Base-by-base conservation (phyloP, 768 basidiomycete species). In the Trametes sanguinea region DNA sequence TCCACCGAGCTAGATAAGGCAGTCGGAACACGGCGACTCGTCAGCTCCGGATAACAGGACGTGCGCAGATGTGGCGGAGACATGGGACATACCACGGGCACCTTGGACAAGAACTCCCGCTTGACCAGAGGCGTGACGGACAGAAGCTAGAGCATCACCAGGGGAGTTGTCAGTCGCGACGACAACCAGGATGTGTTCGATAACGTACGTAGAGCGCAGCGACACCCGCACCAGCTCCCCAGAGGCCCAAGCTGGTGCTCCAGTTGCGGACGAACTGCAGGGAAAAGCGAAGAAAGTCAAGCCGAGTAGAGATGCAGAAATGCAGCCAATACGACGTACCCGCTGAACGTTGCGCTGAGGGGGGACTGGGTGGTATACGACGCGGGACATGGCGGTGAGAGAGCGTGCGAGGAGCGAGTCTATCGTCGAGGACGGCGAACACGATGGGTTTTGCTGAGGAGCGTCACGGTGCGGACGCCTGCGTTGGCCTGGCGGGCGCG, bases 71-170 rank as follows among this genome's bases (percentile, higher is more conserved):
- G 57, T 48, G 57, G 57, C 58, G 51, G 51, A 29, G 39, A 27
- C 17, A 30, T 51, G 54, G 43, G n/a, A 75, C 88, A 73, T 71
- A 94, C 92, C 54, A 91, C 69, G 3, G 92, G 92, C 40, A 90
- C 74, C 68, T 92, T 90, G 63, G 83, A 73, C 44, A 94, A 77
- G 63, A 94, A 71, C 70, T 85, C 88, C 44, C 86, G 85, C 76
- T 85, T 88, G 65, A 94, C 88, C 45, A 92, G 80, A n/a, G 92
- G 92, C 0, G 91, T 93, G 51, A 90, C 89, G 6, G 92, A 93
- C 54, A 93, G 81, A 39, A 93, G 65, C 89, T 92, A 69, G 42
- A 59, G 39, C 52, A 51, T 35, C 30, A n/a, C 66, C 35, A 42
- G 48, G 53, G 60, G 60, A 52, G 39, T 22, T 45, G 43, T 55